Conservation (phyloP, 768 basidiomycete species). For the Tulasnella sp. region DNA sequence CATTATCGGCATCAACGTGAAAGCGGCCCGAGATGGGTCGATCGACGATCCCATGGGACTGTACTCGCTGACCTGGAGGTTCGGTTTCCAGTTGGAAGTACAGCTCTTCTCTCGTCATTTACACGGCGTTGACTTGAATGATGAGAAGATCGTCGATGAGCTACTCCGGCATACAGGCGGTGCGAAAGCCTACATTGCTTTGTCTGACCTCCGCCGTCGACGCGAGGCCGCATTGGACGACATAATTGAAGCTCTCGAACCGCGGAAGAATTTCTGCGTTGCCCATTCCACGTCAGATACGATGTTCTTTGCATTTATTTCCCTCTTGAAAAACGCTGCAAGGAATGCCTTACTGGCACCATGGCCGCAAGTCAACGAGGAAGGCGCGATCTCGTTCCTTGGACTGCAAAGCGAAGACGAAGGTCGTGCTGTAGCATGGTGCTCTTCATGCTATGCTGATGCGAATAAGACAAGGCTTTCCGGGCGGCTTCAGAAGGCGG, state of each 20-base stretch:
- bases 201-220: constrained; percentile 9
- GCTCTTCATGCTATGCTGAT: background rate
- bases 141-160: background rate
- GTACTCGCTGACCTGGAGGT: constrained; percentile 8
- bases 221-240: constrained; percentile 4
- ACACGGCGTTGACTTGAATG: background rate
- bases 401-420: background rate
- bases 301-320: background rate
- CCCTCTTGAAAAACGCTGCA: background rate
- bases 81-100: background rate
- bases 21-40: background rate
- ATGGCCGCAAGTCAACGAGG: background rate
- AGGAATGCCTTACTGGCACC: background rate
- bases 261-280: background rate
- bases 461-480: background rate
- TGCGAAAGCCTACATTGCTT: background rate
- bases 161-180: background rate
- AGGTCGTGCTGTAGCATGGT: background rate
- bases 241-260: background rate
- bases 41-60: constrained; percentile 6
- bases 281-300: background rate
- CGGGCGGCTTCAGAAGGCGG: background rate
- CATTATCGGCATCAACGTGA: background rate
- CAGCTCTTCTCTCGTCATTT: background rate
- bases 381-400: background rate